Conservation (phyloP, 768 basidiomycete genomes). For the Lepiota subincarnata region DNA sequence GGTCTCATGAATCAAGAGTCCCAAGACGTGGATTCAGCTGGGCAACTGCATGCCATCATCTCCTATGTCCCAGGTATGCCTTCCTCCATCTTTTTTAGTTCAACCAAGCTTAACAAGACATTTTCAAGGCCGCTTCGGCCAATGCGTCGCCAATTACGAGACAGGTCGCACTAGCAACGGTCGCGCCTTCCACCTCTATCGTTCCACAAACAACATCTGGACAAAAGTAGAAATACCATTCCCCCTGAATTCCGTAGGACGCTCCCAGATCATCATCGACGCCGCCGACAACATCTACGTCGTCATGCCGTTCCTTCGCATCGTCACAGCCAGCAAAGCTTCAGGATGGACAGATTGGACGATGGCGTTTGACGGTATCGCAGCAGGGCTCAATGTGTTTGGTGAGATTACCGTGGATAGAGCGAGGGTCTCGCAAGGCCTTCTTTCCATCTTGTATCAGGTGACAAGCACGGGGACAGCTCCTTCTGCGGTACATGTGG, state of each 20-base stretch:
- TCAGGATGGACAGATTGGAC: conserved; percentile 46
- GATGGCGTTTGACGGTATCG: conserved; percentile 36
- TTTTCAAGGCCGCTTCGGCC: conserved; percentile 37
- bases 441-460: conserved; percentile 41
- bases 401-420: conserved; percentile 45
- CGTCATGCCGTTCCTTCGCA: conserved; percentile 37
- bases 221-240: conserved; percentile 46
- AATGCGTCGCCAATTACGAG: conserved; percentile 42
- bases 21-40: conserved; percentile 40
- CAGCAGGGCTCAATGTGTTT: conserved; percentile 37
- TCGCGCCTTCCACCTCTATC: conserved; percentile 41
- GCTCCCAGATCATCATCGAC: conserved; percentile 44
- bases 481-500: conserved; percentile 36
- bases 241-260: conserved; percentile 37
- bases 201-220: conserved; percentile 34
- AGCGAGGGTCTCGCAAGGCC: conserved; percentile 31
- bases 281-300: conserved; percentile 39
- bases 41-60: conserved; percentile 43
- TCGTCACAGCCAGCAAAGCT: conserved; percentile 41
- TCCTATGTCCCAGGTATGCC: conserved; percentile 42
- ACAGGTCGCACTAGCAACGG: conserved; percentile 31
- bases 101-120: not conserved
- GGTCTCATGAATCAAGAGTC: conserved; percentile 52
- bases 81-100: not conserved
- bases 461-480: conserved; percentile 36